Evolutionary conservation across 805 yeast species (phyloP), one percentile per base, ranked within the genome.

Genomic region (Wickerhamomyces canadensis): DNA sequence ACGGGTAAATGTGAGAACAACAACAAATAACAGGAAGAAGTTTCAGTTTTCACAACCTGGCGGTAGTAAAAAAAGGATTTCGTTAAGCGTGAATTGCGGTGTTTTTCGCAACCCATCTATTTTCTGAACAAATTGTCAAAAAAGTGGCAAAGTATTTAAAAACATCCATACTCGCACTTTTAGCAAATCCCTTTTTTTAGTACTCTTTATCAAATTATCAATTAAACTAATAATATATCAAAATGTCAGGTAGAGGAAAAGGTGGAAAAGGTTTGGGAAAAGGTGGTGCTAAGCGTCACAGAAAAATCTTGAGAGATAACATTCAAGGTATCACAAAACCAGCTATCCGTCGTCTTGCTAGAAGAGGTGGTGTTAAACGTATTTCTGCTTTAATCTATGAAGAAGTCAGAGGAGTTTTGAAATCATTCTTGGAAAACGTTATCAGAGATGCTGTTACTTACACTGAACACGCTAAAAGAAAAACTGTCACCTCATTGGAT

Each of bases 361-460:
- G 98, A 83, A 88, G 98, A 86, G 98, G 98, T 76, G 98, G 98
- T 89, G 98, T 91, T 65, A 91, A 91, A 84, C 96, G 98, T 85
- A 91, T 91, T 62, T 91, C 98, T 49, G 98, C 96, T 68, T 76
- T 89, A 66, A 91, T 91, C 68, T 91, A 91, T 78, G 98, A 91
- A 74, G 97, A 91, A 76, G 96, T 93, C 64, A 88, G 98, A 78
- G 89, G 84, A 56, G 97, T 93, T 55, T 77, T 91, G 55, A 89
- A 89, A 76, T 76, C 95, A 41, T 91, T 91, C 84, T 80, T 91
- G 66, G 96, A 87, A 73, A 82, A 85, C 64, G 96, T 93, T 57
- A 91, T 91, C 74, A 87, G 97, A 79, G 98, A 93, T 61, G 98
- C 98, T 60, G 97, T 93, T 61, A 88, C 97, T 60, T 91, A 91